phyloP scores from a whole-genome alignment of 2,329 filamentous ascomycete species.

The Pseudocercospora crystallina region DNA sequence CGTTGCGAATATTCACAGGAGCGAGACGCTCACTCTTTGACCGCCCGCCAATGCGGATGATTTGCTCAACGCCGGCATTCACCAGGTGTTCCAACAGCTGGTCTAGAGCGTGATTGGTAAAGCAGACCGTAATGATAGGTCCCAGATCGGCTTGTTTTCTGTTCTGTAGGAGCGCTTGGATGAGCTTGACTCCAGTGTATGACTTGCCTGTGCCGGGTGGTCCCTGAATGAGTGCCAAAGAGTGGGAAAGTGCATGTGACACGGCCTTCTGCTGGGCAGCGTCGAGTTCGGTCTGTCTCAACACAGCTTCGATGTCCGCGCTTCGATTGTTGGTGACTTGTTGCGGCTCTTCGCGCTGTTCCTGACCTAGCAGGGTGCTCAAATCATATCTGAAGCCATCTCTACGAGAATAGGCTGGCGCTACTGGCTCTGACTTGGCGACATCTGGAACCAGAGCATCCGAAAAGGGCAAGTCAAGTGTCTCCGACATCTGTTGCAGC shows the following conservation, averaged over 20 bases:
- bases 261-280: constrained; percentile 59
- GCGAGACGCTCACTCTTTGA: constrained; percentile 57
- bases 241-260: constrained; percentile 52
- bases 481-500: constrained; percentile 53
- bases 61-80: constrained; percentile 50
- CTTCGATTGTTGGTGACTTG: constrained; percentile 10
- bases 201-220: constrained; percentile 77
- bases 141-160: constrained; percentile 59
- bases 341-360: constrained; percentile 35
- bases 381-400: constrained; percentile 48
- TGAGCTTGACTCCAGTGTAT: constrained; percentile 66
- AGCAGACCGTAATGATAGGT: constrained; percentile 50
- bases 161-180: constrained; percentile 55
- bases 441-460: constrained; percentile 32
- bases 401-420: constrained; percentile 54
- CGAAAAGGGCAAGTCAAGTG: constrained; percentile 32
- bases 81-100: constrained; percentile 62
- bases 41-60: constrained; percentile 63
- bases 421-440: constrained; percentile 23
- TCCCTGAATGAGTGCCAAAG: constrained; percentile 66
- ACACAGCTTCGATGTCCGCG: constrained; percentile 16
- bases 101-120: constrained; percentile 57
- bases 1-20: constrained; percentile 50
- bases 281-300: constrained; percentile 45
- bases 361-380: constrained; percentile 24